A percentile compares a stretch with the other conserved stretches of the same genome.
Evolutionary conservation across 768 basidiomycete species (phyloP).

Genomic region (Mycena latifolia): DNA sequence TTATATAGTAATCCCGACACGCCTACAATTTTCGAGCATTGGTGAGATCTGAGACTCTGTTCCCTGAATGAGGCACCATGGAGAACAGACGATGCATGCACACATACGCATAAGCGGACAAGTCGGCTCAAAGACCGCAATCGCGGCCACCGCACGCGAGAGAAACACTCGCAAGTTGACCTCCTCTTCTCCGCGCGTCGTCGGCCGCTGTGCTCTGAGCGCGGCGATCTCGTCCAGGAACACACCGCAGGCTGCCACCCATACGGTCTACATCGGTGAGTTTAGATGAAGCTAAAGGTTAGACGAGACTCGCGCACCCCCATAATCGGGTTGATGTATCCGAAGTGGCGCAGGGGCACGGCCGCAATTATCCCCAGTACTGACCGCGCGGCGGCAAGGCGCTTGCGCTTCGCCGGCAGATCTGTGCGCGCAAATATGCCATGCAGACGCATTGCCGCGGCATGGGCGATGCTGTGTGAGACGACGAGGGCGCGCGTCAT

Average conservation of each 20-base stretch:
- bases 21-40: slow-evolving; percentile 4
- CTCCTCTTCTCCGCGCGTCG: slow-evolving; percentile 16
- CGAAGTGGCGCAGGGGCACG: slow-evolving; percentile 31
- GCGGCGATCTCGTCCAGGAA: slow-evolving; percentile 21
- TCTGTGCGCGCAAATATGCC: slow-evolving; percentile 42
- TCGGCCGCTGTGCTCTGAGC: not conserved
- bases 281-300: not conserved
- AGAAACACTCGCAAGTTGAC: slow-evolving; percentile 15
- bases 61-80: not conserved
- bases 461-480: slow-evolving; percentile 50
- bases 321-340: slow-evolving; percentile 45
- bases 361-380: slow-evolving; percentile 38
- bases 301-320: slow-evolving; percentile 39
- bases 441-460: slow-evolving; percentile 53
- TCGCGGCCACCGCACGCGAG: slow-evolving; percentile 7
- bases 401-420: slow-evolving; percentile 36
- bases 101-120: slow-evolving; percentile 17
- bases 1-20: slow-evolving; percentile 8
- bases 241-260: slow-evolving; percentile 24
- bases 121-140: slow-evolving; percentile 12
- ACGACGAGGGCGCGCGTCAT: slow-evolving; percentile 39
- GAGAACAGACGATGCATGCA: not conserved
- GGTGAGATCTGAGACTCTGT: slow-evolving; percentile 21
- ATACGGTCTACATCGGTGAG: slow-evolving; percentile 20
- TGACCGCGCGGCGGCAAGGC: slow-evolving; percentile 37